Evolutionary conservation across 177 flowering plant species (phyloP).

Genomic region (Vitis hybrid): DNA sequence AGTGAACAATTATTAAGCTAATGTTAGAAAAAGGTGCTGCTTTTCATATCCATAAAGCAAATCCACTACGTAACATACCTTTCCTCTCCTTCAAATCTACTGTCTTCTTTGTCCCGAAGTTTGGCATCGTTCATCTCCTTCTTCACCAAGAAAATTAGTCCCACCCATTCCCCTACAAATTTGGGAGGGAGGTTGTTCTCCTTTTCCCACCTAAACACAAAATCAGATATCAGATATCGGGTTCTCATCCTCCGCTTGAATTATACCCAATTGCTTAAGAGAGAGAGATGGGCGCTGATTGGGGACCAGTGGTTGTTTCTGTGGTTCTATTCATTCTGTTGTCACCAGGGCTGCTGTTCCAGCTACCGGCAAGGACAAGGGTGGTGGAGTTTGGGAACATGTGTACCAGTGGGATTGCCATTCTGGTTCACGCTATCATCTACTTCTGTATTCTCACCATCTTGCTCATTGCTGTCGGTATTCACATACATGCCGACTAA

Average conservation of each 20-base stretch:
- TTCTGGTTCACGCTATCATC: slow-evolving; percentile 62
- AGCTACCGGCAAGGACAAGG: slow-evolving; percentile 66
- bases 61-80: slow-evolving; percentile 33
- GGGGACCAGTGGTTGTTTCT: slow-evolving; percentile 76
- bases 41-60: slow-evolving; percentile 22
- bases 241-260: no score
- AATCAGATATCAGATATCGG: no score
- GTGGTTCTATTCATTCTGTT: slow-evolving; percentile 65
- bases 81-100: slow-evolving; percentile 30
- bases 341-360: slow-evolving; percentile 76
- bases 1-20: slow-evolving; percentile 15
- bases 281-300: slow-evolving; percentile 57
- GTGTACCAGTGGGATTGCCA: slow-evolving; percentile 73
- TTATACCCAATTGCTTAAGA: not conserved
- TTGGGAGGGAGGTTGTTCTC: not conserved
- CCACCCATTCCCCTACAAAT: slow-evolving; percentile 15
- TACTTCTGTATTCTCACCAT: slow-evolving; percentile 63
- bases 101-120: slow-evolving; percentile 37
- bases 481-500: slow-evolving; percentile 47
- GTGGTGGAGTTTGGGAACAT: slow-evolving; percentile 82
- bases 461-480: slow-evolving; percentile 61
- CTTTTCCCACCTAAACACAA: not conserved
- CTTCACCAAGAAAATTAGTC: slow-evolving; percentile 33
- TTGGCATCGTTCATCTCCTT: slow-evolving; percentile 45
- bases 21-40: not conserved